Evolutionary conservation across 495 filamentous ascomycete species (phyloP).

Genomic region (Cladorrhinum samala): DNA sequence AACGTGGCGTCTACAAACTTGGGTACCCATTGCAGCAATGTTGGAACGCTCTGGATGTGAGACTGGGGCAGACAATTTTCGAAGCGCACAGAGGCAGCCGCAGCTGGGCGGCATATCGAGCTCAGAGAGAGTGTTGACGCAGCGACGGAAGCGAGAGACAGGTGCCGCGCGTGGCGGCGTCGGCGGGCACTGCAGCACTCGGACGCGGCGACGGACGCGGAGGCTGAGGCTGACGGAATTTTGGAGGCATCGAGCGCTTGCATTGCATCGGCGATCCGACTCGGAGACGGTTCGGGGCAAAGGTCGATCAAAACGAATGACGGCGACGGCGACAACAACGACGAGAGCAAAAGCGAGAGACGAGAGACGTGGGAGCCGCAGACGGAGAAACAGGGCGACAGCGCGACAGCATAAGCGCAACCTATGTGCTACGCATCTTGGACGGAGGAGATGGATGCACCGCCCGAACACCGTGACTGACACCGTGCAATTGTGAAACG

Average conservation of each 20-base stretch:
- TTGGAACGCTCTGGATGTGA: slow-evolving; percentile 44
- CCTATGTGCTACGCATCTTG: slow-evolving; percentile 10
- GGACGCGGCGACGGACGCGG: not conserved
- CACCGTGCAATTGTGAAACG: not conserved
- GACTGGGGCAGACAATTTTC: slow-evolving; percentile 70
- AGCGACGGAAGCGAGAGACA: not conserved
- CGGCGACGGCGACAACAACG: not conserved
- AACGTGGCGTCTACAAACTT: slow-evolving; percentile 65
- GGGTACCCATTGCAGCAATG: slow-evolving; percentile 73
- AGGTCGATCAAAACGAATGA: not conserved
- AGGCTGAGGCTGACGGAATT: no score
- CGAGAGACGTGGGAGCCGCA: not conserved
- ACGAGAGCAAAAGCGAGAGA: not conserved
- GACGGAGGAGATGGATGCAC: not conserved
- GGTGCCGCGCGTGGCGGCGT: not conserved
- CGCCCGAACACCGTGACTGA: no score
- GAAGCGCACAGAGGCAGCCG: slow-evolving; percentile 64
- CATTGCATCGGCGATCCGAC: not conserved
- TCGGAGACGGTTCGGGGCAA: not conserved
- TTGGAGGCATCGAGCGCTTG: not conserved
- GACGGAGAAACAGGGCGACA: not conserved
- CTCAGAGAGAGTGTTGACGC: slow-evolving; percentile 19
- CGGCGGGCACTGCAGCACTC: not conserved
- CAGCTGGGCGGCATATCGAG: slow-evolving; percentile 24
- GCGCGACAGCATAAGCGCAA: not conserved